Base-by-base conservation (phyloP, 306 rosid species). In the Glycine soja region DNA sequence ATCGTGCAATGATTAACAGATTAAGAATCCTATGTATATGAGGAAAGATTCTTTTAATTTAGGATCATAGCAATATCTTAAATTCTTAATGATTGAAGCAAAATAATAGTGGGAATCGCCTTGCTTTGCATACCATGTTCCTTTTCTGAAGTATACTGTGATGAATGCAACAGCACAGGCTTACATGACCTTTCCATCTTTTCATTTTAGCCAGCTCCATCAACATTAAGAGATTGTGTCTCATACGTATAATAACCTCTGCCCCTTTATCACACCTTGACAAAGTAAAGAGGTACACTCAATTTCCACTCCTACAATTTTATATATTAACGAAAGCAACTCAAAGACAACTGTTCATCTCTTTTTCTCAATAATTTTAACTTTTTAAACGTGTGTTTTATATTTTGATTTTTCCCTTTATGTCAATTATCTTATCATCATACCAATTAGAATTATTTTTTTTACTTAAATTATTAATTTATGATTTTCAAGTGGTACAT, bases 261-360 rank as follows among this genome's bases (percentile, higher is more conserved):
- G 30, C 30, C 30, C 30, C 30, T 24, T 24, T 24, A 24, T 24
- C 30, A 54, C 6, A 40, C 30, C 14, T 50, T 83, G 82, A 82
- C 93, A 87, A 83, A 83, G 80, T 51, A 63, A 57, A 65, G 92
- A 78, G 90, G 88, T 80, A 87, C 93, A 90, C 88, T 83, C 81
- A 78, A 63, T 83, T 77, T 80, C 97, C 93, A 88, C 88, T 85
- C n/a, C 3, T 30, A 53, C 19, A 54, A 68, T 81, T 82, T 81
- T 78, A 43, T 81, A 76, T 64, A 42, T 19, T 57, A 66, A 59
- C 4, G 45, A 38, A 59, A 69, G 72, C 19, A 53, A 65, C 80
- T 51, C 11, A 13, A 32, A n/a, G 51, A 74, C 80, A 75, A 76
- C 64, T 64, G 32, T 64, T 43, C 75, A 7, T 50, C 43, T 59